Evolutionary conservation across 1,284 basidiomycete genomes (phyloP).

Genomic region (Heterobasidion parviporum): DNA sequence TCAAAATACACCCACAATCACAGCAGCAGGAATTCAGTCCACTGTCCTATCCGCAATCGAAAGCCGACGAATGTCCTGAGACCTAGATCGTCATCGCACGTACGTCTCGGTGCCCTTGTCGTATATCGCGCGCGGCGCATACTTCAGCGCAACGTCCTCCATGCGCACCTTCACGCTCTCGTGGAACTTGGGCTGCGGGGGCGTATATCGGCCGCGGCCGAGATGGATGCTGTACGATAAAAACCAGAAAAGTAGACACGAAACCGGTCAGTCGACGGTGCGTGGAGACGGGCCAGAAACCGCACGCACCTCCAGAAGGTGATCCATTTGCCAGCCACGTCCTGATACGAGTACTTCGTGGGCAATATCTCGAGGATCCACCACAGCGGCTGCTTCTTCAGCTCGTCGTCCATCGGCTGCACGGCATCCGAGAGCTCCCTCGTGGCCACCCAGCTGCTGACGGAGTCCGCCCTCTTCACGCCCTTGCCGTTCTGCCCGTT

Average conservation of each 20-base stretch:
- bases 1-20: too few relatives aligned
- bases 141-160: slow-evolving; percentile 31
- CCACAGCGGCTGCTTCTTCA: slow-evolving; percentile 24
- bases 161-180: slow-evolving; percentile 43
- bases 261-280: neutral
- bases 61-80: too few relatives aligned
- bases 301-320: slow-evolving; percentile 23
- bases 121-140: slow-evolving; percentile 44
- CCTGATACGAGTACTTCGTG: slow-evolving; percentile 26
- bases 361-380: slow-evolving; percentile 37
- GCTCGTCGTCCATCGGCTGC: slow-evolving; percentile 27
- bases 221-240: slow-evolving; percentile 25
- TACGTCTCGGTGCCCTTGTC: slow-evolving; percentile 37
- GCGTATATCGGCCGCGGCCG: slow-evolving; percentile 39
- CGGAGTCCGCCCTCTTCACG: too few relatives aligned
- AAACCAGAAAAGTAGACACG: neutral
- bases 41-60: too few relatives aligned
- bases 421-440: slow-evolving; percentile 15
- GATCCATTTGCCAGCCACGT: slow-evolving; percentile 25
- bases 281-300: neutral
- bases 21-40: too few relatives aligned
- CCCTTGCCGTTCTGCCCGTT: neutral
- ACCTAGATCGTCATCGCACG: slow-evolving; percentile 13
- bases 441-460: neutral
- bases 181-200: slow-evolving; percentile 41